Evolutionary conservation across 805 yeast species (phyloP).

Genomic region (Kodamaea neixiangensis): DNA sequence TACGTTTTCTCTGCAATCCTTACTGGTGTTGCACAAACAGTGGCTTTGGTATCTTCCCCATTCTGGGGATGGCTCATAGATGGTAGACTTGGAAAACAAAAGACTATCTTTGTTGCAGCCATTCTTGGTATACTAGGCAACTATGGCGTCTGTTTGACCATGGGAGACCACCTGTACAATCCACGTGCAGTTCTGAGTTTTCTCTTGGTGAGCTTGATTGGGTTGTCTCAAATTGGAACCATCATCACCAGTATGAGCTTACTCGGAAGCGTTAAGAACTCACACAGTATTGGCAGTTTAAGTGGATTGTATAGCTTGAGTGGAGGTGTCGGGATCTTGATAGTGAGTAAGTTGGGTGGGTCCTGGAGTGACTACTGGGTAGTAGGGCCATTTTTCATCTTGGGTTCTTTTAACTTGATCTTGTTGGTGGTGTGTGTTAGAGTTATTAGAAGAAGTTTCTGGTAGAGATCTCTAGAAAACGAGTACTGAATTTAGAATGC

Average conservation of each 20-base stretch:
- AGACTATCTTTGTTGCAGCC: slow-evolving; percentile 38
- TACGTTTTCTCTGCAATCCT: slow-evolving; percentile 66
- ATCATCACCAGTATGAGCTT: slow-evolving; percentile 66
- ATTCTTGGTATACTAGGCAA: slow-evolving; percentile 47
- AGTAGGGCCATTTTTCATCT: slow-evolving; percentile 58
- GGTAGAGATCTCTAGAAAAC: background rate
- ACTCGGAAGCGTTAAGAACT: slow-evolving; percentile 37
- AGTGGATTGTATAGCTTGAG: slow-evolving; percentile 68
- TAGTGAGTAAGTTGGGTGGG: slow-evolving; percentile 65
- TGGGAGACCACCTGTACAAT: slow-evolving; percentile 23
- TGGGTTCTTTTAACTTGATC: slow-evolving; percentile 41
- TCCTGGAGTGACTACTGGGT: slow-evolving; percentile 55
- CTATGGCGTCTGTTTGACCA: slow-evolving; percentile 26
- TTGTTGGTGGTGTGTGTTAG: slow-evolving; percentile 19
- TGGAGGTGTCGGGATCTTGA: slow-evolving; percentile 68
- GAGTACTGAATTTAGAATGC: too few species aligned
- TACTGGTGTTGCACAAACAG: slow-evolving; percentile 64
- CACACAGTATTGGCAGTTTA: slow-evolving; percentile 58
- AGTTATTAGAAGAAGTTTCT: background rate
- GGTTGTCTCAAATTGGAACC: slow-evolving; percentile 62
- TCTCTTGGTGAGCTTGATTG: slow-evolving; percentile 46
- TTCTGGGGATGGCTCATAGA: slow-evolving; percentile 63
- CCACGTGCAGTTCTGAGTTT: slow-evolving; percentile 40
- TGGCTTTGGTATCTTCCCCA: slow-evolving; percentile 62
- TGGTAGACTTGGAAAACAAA: slow-evolving; percentile 29